A percentile compares a stretch with the other conserved stretches of the same genome.
These are phyloP conservation scores for Centrapalus pauciflorus DNA, from an alignment of 129 eudicot genomes.

Conservation along the genomic window DNA sequence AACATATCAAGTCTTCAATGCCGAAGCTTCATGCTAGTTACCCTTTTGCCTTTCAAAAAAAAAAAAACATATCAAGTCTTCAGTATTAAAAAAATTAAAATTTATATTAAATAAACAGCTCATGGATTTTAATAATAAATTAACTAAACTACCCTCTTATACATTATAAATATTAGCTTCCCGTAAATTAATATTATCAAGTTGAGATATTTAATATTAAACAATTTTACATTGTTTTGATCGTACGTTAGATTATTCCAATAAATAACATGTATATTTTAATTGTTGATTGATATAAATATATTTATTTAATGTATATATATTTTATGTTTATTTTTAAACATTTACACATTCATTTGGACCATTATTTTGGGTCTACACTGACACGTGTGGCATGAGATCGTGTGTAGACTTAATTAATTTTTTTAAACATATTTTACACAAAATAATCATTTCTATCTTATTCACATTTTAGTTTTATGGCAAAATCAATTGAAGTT, in stretches of 20 bases:
- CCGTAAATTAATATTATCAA: neutral
- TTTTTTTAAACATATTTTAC: neutral
- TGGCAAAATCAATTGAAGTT: too few relatives aligned
- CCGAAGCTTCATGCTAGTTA: too few relatives aligned
- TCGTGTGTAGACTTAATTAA: neutral
- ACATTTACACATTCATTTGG: neutral
- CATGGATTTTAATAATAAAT: neutral
- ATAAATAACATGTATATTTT: conserved; percentile 10
- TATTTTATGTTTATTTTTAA: conserved; percentile 10
- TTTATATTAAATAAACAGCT: neutral
- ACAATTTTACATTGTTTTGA: conserved; percentile 15
- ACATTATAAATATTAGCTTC: neutral
- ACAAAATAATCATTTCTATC: too few relatives aligned
- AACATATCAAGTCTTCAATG: too few relatives aligned
- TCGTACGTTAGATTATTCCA: conserved; percentile 30
- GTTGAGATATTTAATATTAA: conserved; percentile 12
- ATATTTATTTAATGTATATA: neutral
- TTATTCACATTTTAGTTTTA: too few relatives aligned
- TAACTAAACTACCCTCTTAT: too few relatives aligned
- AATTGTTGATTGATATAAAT: conserved; percentile 11
- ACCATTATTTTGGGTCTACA: conserved; percentile 1
- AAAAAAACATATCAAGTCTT: too few relatives aligned
- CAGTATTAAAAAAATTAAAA: too few relatives aligned
- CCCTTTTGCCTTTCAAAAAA: too few relatives aligned
- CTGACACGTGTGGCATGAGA: conserved; percentile 18